Evolutionary conservation across 169 alveolate genomes (phyloP).

Genomic region (Neospora caninum): DNA sequence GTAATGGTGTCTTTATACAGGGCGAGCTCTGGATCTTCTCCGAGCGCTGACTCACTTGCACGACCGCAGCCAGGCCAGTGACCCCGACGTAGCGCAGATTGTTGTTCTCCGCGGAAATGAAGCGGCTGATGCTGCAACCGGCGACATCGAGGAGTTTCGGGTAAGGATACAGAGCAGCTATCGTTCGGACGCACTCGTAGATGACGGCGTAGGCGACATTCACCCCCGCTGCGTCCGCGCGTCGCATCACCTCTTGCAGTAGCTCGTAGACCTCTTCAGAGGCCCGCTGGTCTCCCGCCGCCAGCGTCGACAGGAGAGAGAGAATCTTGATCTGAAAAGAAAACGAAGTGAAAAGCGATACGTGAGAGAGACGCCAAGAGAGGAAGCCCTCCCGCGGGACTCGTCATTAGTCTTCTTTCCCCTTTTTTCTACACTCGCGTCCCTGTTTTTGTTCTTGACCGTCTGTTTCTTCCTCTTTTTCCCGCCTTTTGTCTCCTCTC

Average conservation of each 20-base stretch:
- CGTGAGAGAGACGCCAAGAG: too few relatives aligned
- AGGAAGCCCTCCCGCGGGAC: too few relatives aligned
- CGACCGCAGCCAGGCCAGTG: constrained; percentile 87
- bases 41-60: constrained; percentile 43
- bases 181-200: constrained; percentile 91
- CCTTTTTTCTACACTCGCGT: too few relatives aligned
- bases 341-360: not conserved
- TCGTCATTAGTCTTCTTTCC: too few relatives aligned
- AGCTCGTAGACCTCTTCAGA: constrained; percentile 92
- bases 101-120: constrained; percentile 85
- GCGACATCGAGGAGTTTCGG: constrained; percentile 88
- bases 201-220: constrained; percentile 93
- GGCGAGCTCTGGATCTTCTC: too few relatives aligned
- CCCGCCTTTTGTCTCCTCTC: not conserved
- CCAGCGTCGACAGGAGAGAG: constrained; percentile 81
- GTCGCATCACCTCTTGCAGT: constrained; percentile 83
- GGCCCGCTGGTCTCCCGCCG: constrained; percentile 86
- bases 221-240: constrained; percentile 87
- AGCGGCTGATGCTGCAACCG: constrained; percentile 89
- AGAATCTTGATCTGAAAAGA: constrained; percentile 42
- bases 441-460: too few relatives aligned
- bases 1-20: too few relatives aligned
- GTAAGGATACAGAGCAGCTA: constrained; percentile 90
- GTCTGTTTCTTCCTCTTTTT: not conserved
- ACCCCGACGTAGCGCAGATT: constrained; percentile 93